These are phyloP conservation scores for Vitis hybrid DNA, from an alignment of 177 flowering plant genomes.

Conservation along the genomic window DNA sequence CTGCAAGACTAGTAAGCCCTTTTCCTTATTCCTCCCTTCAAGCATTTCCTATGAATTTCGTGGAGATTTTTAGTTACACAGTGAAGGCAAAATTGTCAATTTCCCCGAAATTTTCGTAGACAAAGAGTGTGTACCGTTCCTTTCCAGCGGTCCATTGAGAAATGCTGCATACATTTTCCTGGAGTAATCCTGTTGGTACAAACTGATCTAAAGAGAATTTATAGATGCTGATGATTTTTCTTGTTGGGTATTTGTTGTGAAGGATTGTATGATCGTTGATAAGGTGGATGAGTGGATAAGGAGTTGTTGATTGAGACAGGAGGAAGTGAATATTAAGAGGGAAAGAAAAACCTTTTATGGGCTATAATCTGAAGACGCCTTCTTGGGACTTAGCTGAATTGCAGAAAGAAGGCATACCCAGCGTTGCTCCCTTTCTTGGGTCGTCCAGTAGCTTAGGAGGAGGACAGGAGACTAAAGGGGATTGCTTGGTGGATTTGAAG, in stretches of 20 bases:
- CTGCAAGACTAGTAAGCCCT: no score
- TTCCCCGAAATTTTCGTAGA: no score
- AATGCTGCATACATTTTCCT: no score
- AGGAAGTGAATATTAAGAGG: slow-evolving; percentile 2
- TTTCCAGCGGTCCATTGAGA: no score
- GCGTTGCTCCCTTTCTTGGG: slow-evolving; percentile 16
- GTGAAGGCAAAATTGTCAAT: no score
- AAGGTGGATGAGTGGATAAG: slow-evolving; percentile 7
- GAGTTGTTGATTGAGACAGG: slow-evolving; percentile 1
- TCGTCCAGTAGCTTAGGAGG: slow-evolving; percentile 14
- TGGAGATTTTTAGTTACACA: no score
- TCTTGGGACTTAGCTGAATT: slow-evolving; percentile 31
- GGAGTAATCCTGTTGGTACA: not conserved
- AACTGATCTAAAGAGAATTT: not conserved
- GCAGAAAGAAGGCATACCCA: slow-evolving; percentile 20
- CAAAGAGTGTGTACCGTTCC: no score
- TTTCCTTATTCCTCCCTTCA: no score
- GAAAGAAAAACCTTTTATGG: slow-evolving; percentile 24
- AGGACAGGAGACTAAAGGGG: slow-evolving; percentile 19
- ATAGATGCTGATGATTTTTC: not conserved
- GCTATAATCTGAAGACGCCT: slow-evolving; percentile 32
- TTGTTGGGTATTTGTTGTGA: no score
- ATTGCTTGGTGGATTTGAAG: slow-evolving; percentile 39
- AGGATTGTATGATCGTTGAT: not conserved
- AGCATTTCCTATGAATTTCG: no score